Base-by-base conservation (phyloP, 306 rosid species). In the Lagenaria siceraria region DNA sequence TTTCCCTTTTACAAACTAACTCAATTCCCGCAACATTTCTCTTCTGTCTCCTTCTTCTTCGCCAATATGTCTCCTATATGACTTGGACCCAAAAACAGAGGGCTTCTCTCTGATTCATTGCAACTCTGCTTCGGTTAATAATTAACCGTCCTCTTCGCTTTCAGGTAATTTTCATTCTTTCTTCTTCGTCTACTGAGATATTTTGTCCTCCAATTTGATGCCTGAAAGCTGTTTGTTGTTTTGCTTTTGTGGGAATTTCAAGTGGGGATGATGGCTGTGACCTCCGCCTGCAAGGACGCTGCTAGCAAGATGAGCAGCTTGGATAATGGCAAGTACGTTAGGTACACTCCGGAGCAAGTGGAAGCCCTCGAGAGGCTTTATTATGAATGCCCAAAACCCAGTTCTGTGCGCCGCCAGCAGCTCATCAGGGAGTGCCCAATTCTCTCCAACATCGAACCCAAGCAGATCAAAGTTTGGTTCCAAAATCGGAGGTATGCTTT, bases 391-490 rank as follows among this genome's bases (percentile, higher is more conserved):
- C 99, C 99, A 5, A 95, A 95, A 79, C 99, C 99, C 38, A 95
- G 90, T 61, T 95, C 99, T 79, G 83, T 95, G 21, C 97, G 99
- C 56, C 97, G 99, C 80, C 99, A 92, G 53, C 99, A 95, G 78
- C 93, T 95, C 46, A 92, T 95, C 48, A 86, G 99, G 70, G 99
- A 95, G 58, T 95, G 99, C 55, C 96, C 99, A 42, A 95, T 95
- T 82, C 99, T 95, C 80, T 92, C 97, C 77, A 82, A 95, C 81
- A 95, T 95, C 77, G 99, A 95, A 78, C 93, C 97, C 10, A 95
- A 92, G 73, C 99, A 95, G 97, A 89, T 95, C 97, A 95, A 95
- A 79, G 99, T 95, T 80, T 95, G 99, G 99, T 95, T 95, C 78
- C 99, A 95, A 74, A 95, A 95, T 77, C 84, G 99, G 76, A 90